Evolutionary conservation across 2,329 filamentous ascomycete genomes (phyloP).

Genomic region (Colletotrichum zoysiae): DNA sequence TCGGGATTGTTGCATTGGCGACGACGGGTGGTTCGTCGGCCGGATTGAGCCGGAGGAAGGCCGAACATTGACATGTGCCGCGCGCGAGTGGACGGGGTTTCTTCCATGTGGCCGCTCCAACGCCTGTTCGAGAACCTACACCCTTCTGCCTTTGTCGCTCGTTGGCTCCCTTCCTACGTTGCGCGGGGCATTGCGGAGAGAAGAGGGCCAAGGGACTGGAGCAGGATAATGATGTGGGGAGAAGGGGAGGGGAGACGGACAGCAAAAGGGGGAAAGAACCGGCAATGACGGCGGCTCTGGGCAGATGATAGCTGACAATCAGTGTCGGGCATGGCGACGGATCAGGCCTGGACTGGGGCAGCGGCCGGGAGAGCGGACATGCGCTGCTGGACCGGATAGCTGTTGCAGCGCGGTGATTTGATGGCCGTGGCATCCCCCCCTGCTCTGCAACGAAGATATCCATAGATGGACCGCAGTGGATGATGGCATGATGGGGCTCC

Average conservation of each 20-base stretch:
- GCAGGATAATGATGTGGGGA: constrained; percentile 13
- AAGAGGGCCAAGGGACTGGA: constrained; percentile 19
- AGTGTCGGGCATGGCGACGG: not conserved
- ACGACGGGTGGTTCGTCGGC: constrained; percentile 20
- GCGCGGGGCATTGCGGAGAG: constrained; percentile 35
- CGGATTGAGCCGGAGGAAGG: constrained; percentile 30
- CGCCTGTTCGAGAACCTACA: not conserved
- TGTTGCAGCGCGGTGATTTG: constrained; percentile 2
- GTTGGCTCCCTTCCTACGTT: constrained; percentile 26
- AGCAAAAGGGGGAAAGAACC: constrained; percentile 2
- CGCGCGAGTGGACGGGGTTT: constrained; percentile 21
- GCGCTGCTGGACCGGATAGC: constrained; percentile 17
- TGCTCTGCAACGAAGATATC: not conserved
- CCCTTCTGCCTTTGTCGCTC: constrained; percentile 14
- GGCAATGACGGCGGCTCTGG: not conserved
- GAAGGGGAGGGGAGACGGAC: not conserved
- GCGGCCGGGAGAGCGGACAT: constrained; percentile 7
- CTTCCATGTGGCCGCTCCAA: constrained; percentile 13
- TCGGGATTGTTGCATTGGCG: constrained; percentile 10
- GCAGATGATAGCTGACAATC: not conserved
- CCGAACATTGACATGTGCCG: constrained; percentile 27
- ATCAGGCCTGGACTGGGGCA: constrained; percentile 5
- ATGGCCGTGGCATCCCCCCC: not conserved
- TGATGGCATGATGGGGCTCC: not conserved
- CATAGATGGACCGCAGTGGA: not conserved